Base-by-base conservation (phyloP, 176 grass and related monocot species). In the Aegilops umbellulata region DNA sequence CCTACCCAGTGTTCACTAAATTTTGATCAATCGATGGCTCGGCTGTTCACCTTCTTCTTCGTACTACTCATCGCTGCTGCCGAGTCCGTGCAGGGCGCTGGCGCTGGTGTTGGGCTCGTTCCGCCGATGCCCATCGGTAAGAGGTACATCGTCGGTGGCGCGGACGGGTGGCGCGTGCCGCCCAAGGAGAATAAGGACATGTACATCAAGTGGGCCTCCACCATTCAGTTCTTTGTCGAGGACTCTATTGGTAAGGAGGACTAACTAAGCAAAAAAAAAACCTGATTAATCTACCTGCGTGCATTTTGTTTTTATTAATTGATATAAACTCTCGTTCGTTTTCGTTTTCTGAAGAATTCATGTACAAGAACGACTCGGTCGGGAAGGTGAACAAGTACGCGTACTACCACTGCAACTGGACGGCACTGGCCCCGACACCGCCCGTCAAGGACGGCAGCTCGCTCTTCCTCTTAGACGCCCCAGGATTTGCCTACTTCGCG, bases 341-440 rank as follows among this genome's bases (percentile, higher is more conserved):
- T 29, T 14, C 25, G 30, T 65, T 2, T 17, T 23, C 7, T 60
- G 9, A 76, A 94, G 90, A 85, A 30, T 94, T 94, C 64, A 62
- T 85, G 87, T 92, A 88, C 81, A 91, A 85, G 84, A 94, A 94
- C 34, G 90, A 94, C 61, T 88, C 92, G 2, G 92, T 92, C 13
- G 62, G 80, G 2, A 80, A 82, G 72, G 72, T 85, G 53, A 69
- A 80, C 27, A 94, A 89, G 81, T 69, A 69, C 20, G 92, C 72
- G 2, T 94, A 92, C 63, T 94, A 89, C 83, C 92, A 94, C 51
- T 91, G 92, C 86, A 94, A 91, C 64, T 84, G 78, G 65, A 89
- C 82, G 35, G 19, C 51, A 5, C 0, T 47, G 26, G 31, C 60
- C 23, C 20, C 46, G 19, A 75, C n/a, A 4, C 1, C 70, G 12